Conservation (phyloP, 2,329 filamentous ascomycete genomes). For the Pestalotiopsis sp. region DNA sequence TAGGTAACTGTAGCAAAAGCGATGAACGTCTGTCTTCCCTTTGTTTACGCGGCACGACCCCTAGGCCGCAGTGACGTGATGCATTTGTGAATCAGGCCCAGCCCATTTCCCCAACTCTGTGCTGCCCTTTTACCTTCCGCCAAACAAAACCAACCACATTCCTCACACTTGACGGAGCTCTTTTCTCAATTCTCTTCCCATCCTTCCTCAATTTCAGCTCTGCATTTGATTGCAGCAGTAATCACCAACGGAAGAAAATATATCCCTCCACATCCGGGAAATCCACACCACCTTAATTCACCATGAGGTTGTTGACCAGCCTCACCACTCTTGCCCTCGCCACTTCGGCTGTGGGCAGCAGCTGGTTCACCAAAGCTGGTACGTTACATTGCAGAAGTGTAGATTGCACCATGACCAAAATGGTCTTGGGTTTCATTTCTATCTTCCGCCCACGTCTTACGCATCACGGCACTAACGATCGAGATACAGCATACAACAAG, state of each 20-base stretch:
- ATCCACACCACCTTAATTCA: conserved; percentile 28
- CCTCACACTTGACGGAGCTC: conserved; percentile 1
- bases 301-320: conserved; percentile 78
- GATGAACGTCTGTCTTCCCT: neutral
- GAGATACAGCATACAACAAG: conserved; percentile 82
- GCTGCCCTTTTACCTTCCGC: neutral
- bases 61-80: conserved; percentile 32
- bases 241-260: neutral
- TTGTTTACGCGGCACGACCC: conserved; percentile 14
- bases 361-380: conserved; percentile 88
- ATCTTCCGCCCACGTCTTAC: neutral
- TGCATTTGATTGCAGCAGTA: conserved; percentile 11
- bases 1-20: neutral
- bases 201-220: neutral
- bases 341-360: conserved; percentile 71
- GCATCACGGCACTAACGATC: neutral
- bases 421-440: conserved; percentile 3
- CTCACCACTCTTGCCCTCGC: conserved; percentile 70
- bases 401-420: neutral
- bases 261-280: neutral
- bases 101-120: conserved; percentile 9
- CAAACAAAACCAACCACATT: conserved; percentile 18
- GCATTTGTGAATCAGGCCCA: conserved; percentile 26
- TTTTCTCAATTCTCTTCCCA: neutral
- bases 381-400: conserved; percentile 39